A percentile compares a stretch with the other conserved stretches of the same genome.
Conservation (phyloP, 805 yeast species). For the Lipomyces yamanashiensis region DNA sequence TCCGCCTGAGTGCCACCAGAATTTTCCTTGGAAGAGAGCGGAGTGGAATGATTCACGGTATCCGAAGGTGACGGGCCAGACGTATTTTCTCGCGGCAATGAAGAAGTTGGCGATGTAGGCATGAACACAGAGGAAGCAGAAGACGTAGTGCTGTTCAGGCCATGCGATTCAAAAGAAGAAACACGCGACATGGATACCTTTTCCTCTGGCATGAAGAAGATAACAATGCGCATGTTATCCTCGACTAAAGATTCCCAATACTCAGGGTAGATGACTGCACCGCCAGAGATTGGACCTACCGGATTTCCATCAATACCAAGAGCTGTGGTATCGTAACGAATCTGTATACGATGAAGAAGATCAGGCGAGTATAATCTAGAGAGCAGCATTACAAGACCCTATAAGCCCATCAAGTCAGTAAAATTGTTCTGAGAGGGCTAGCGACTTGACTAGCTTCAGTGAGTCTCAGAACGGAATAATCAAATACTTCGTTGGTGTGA, state of each 20-base stretch:
- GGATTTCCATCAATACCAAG: constrained; percentile 31
- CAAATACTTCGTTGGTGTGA: constrained; percentile 28
- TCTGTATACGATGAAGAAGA: constrained; percentile 29
- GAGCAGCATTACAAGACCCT: constrained; percentile 27
- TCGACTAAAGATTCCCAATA: constrained; percentile 37
- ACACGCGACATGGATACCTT: background rate
- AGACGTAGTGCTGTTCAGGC: background rate
- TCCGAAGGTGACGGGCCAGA: background rate
- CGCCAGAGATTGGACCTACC: constrained; percentile 28
- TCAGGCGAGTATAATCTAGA: constrained; percentile 27
- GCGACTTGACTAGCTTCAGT: background rate
- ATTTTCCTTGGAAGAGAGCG: constrained; percentile 15
- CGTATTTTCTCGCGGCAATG: background rate
- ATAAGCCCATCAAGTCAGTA: background rate
- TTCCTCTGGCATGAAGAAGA: constrained; percentile 25
- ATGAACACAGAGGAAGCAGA: background rate
- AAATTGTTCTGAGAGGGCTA: background rate
- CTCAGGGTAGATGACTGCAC: constrained; percentile 35
- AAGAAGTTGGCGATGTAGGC: constrained; percentile 5
- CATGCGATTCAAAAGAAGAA: background rate
- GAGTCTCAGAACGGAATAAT: background rate
- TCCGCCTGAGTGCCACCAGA: background rate
- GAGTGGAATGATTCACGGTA: background rate
- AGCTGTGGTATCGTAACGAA: constrained; percentile 33
- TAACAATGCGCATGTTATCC: constrained; percentile 32